A percentile compares a stretch with the other conserved stretches of the same genome.
Conservation (phyloP, 441 rosid species). For the Pelargonium fulgidum region DNA sequence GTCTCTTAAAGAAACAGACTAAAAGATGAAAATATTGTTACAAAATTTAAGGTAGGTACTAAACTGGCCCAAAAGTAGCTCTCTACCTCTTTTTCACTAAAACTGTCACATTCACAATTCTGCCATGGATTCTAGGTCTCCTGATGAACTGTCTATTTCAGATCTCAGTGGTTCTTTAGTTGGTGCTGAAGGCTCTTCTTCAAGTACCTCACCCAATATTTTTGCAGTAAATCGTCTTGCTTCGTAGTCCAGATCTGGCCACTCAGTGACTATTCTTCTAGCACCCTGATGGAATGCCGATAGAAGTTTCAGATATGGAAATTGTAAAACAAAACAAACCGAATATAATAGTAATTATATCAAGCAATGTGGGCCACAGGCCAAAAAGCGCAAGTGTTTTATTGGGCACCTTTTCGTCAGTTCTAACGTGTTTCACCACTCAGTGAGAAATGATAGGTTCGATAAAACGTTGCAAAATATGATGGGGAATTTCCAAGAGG, state of each 20-base stretch:
- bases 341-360: too few species aligned
- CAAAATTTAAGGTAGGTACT: background rate
- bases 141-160: conserved; percentile 19
- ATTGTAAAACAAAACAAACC: background rate
- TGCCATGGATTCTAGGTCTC: conserved; percentile 60
- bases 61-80: too few species aligned
- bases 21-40: background rate
- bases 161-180: conserved; percentile 24
- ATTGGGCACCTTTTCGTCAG: too few species aligned
- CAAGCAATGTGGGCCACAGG: too few species aligned
- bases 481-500: too few species aligned
- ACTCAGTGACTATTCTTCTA: conserved; percentile 78
- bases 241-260: conserved; percentile 74
- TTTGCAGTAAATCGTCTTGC: conserved; percentile 69
- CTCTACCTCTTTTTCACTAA: background rate
- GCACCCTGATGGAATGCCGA: conserved; percentile 56
- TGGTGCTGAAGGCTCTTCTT: conserved; percentile 34
- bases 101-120: conserved; percentile 43
- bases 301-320: background rate
- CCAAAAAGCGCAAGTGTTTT: too few species aligned
- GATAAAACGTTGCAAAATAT: background rate
- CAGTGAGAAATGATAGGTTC: too few species aligned
- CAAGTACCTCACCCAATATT: conserved; percentile 67
- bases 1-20: background rate
- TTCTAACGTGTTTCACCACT: too few species aligned